Evolutionary conservation across 441 rosid species (phyloP).

Genomic region (Manihot esculenta): DNA sequence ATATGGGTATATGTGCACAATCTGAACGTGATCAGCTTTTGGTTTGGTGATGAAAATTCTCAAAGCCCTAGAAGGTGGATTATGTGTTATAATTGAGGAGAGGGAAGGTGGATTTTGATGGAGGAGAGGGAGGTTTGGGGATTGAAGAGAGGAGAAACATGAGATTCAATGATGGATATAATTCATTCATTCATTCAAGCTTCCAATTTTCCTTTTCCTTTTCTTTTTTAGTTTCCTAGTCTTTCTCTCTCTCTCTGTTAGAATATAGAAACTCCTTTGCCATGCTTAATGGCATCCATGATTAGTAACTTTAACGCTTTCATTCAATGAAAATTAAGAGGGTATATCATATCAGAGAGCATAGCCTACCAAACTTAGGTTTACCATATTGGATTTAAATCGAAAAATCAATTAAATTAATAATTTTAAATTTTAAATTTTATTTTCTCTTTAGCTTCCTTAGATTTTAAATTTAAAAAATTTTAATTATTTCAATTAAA

Average conservation of each 20-base stretch:
- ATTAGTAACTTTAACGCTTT: neutral
- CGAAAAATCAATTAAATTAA: too few species aligned
- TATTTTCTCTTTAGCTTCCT: too few species aligned
- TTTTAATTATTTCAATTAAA: too few species aligned
- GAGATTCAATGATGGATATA: slow-evolving; percentile 40
- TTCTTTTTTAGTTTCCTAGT: neutral
- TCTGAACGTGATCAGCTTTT: slow-evolving; percentile 41
- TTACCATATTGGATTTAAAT: too few species aligned
- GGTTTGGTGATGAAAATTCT: slow-evolving; percentile 25
- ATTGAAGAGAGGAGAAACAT: slow-evolving; percentile 38
- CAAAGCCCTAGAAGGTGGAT: slow-evolving; percentile 36
- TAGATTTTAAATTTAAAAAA: too few species aligned
- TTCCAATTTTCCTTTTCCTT: neutral
- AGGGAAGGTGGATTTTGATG: slow-evolving; percentile 36
- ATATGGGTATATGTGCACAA: slow-evolving; percentile 27
- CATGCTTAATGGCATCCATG: slow-evolving; percentile 8
- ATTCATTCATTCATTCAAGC: neutral
- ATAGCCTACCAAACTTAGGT: too few species aligned
- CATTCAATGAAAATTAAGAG: neutral
- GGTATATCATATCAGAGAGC: too few species aligned
- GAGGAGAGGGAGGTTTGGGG: slow-evolving; percentile 31
- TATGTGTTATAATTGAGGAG: slow-evolving; percentile 14
- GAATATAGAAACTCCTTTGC: neutral
- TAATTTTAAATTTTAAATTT: too few species aligned
- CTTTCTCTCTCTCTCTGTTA: neutral